Evolutionary conservation across 169 alveolate species (phyloP), one percentile per base, ranked within the genome.

Genomic region (Perkinsus marinus): DNA sequence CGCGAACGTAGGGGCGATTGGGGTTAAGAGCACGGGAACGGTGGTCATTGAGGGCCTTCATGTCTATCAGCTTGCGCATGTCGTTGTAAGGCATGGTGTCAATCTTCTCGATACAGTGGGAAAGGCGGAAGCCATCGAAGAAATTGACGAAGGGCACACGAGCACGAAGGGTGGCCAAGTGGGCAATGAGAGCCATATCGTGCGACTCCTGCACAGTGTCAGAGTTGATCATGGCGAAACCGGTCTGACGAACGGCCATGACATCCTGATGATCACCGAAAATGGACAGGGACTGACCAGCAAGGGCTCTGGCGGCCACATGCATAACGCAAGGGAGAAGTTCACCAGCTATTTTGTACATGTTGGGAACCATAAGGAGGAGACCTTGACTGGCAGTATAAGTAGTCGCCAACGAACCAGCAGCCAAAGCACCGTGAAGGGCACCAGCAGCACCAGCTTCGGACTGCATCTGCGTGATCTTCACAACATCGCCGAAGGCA

Each of bases 381-480:
- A 94, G 90, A 2, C 95, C 95, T 43, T 94, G 95, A 9, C 94
- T 92, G 36, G 95, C 95, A 7, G 95, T 94, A 92, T 93, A 93
- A 30, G 95, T 93, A 39, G 96, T 94, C 41, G 93, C 37, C 19
- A 93, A 68, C 22, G 95, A 93, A 3, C 96, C 96, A 5, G 94
- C 94, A 30, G 93, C 92, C 47, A 94, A 43, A 89, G 95, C 90
- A n/a, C 96, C 96, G 90, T 94, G 96, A 47, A 94, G 79, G 38
- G 95, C 96, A 0, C 96, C 96, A 19, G 96, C 96, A 7, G 96
- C 94, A 30, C 96, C 96, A 47, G 93, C 94, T 38, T 94, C 96
- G 90, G 94, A 91, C 47, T 94, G 96, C 96, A 94, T 94, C 93
- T 94, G 95, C 57, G 93, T 93, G 89, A 93, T 94, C 5, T 94